Evolutionary conservation across 1,284 basidiomycete genomes (phyloP).

Genomic region (Mycena sp.): DNA sequence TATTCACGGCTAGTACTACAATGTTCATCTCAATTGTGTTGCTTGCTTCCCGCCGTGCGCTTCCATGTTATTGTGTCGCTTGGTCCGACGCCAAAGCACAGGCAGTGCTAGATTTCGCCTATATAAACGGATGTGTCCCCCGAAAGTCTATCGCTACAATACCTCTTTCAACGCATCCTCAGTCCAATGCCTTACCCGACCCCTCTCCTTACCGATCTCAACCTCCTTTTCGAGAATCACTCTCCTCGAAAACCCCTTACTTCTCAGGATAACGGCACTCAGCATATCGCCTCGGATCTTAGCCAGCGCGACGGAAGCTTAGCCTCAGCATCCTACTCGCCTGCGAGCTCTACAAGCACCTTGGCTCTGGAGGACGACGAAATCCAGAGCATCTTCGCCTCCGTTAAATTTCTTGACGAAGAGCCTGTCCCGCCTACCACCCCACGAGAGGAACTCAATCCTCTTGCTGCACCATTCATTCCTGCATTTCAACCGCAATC

Average conservation of each 20-base stretch:
- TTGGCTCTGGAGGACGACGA: constrained; percentile 28
- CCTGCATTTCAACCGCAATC: constrained; percentile 8
- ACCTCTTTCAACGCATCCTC: not conserved
- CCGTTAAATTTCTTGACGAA: constrained; percentile 9
- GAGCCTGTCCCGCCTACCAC: not conserved
- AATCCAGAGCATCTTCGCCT: constrained; percentile 16
- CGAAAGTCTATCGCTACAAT: constrained; percentile 3
- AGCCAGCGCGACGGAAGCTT: not conserved
- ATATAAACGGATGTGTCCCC: constrained; percentile 10
- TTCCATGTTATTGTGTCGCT: too few relatives aligned
- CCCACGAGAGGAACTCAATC: constrained; percentile 23
- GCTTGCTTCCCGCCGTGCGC: too few relatives aligned
- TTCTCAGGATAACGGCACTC: not conserved
- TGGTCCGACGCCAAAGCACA: too few relatives aligned
- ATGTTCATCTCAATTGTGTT: too few relatives aligned
- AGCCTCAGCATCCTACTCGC: constrained; percentile 17
- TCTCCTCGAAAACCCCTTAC: constrained; percentile 11
- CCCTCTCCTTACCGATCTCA: constrained; percentile 23
- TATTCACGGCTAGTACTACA: too few relatives aligned
- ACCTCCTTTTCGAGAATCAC: constrained; percentile 24
- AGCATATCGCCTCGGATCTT: not conserved
- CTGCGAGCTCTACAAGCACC: constrained; percentile 28
- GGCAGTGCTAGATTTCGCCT: constrained; percentile 4
- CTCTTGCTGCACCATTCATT: constrained; percentile 25
- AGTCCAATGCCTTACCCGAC: constrained; percentile 24